These are phyloP conservation scores for Tubosaeta sp. DNA, from an alignment of 768 basidiomycete genomes.

Conservation along the genomic window DNA sequence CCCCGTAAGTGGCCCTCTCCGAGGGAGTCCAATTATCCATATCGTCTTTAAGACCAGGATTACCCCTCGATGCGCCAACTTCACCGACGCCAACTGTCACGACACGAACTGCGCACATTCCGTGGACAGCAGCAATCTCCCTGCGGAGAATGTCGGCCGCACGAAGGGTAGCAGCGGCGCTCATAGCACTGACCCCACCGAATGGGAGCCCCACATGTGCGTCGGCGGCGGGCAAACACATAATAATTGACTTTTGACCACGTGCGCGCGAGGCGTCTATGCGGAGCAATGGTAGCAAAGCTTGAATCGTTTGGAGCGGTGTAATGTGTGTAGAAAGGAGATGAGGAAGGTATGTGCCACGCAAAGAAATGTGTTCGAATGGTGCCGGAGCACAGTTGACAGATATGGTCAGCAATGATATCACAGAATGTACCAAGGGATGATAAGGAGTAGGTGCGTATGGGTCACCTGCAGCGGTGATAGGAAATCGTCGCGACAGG, in stretches of 20 bases:
- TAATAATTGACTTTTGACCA: constrained; percentile 47
- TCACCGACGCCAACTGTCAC: constrained; percentile 72
- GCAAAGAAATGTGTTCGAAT: constrained; percentile 65
- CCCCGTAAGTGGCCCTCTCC: constrained; percentile 68
- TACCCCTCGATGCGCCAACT: constrained; percentile 29
- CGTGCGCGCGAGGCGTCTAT: constrained; percentile 53
- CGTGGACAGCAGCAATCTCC: constrained; percentile 65
- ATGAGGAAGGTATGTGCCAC: constrained; percentile 62
- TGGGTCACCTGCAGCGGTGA: constrained; percentile 76
- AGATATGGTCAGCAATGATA: constrained; percentile 67
- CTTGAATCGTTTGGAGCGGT: constrained; percentile 73
- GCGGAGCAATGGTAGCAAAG: constrained; percentile 72
- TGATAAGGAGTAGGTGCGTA: constrained; percentile 61
- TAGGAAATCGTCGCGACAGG: constrained; percentile 77
- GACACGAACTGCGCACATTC: constrained; percentile 50
- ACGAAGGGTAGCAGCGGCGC: constrained; percentile 65
- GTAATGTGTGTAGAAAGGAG: constrained; percentile 71
- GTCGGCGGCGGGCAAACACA: constrained; percentile 73
- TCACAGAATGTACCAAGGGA: constrained; percentile 71
- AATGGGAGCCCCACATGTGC: constrained; percentile 74
- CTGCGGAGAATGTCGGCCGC: constrained; percentile 70
- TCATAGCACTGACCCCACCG: constrained; percentile 63
- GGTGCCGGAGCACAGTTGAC: constrained; percentile 46
- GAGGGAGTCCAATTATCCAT: constrained; percentile 74
- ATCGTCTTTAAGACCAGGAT: constrained; percentile 38